These are phyloP conservation scores for Psilocybe tampanensis DNA, from an alignment of 768 basidiomycete genomes.

Conservation along the genomic window DNA sequence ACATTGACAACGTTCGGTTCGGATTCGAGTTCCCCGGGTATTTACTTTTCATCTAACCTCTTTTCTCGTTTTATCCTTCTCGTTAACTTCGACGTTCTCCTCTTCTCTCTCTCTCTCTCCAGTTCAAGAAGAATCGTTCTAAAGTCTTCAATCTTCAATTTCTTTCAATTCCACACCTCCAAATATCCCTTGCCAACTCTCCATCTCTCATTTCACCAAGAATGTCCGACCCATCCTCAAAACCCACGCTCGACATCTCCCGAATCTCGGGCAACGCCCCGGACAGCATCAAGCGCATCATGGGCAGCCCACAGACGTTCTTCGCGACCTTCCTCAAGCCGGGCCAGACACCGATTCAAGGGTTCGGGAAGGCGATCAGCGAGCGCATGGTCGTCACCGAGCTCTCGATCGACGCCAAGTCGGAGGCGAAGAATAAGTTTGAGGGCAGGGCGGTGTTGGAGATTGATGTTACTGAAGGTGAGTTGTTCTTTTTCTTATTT, in stretches of 20 bases:
- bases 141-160: too few species aligned
- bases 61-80: too few species aligned
- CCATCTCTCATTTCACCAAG: not conserved
- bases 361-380: slow-evolving; percentile 25
- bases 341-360: slow-evolving; percentile 11
- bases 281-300: slow-evolving; percentile 21
- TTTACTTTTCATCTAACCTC: too few species aligned
- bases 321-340: slow-evolving; percentile 11
- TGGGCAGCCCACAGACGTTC: slow-evolving; percentile 21
- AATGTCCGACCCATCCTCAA: not conserved
- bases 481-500: slow-evolving; percentile 4
- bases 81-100: too few species aligned
- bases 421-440: slow-evolving; percentile 40
- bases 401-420: slow-evolving; percentile 38
- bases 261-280: slow-evolving; percentile 25
- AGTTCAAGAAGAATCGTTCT: too few species aligned
- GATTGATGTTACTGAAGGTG: slow-evolving; percentile 43
- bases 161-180: not conserved
- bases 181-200: not conserved
- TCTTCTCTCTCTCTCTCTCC: too few species aligned
- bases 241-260: slow-evolving; percentile 11
- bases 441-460: slow-evolving; percentile 48
- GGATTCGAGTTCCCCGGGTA: too few species aligned
- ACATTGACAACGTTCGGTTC: too few species aligned
- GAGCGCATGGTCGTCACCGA: slow-evolving; percentile 36